These are phyloP conservation scores for Syzygium malaccense DNA, from an alignment of 441 rosid genomes.

Conservation along the genomic window DNA sequence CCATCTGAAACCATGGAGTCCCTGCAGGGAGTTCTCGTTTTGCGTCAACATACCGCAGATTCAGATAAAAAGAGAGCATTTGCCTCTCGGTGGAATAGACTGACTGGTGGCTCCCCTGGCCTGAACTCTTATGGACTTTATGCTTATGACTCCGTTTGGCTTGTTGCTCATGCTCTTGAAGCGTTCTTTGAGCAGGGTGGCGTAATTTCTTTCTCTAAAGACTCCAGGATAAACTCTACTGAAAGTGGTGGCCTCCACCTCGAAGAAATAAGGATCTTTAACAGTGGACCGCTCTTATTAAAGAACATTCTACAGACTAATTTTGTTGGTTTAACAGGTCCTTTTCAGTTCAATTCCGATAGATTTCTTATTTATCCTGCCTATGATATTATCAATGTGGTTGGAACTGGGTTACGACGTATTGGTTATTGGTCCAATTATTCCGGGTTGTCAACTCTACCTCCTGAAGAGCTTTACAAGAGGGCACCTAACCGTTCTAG, in stretches of 20 bases:
- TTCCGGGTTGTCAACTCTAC: conserved; percentile 57
- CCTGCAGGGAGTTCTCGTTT: conserved; percentile 72
- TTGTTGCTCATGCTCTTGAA: conserved; percentile 67
- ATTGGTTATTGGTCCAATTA: conserved; percentile 91
- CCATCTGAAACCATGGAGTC: conserved; percentile 49
- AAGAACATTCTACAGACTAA: conserved; percentile 45
- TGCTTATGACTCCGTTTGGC: conserved; percentile 88
- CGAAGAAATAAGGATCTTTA: conserved; percentile 59
- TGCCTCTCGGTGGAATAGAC: conserved; percentile 45
- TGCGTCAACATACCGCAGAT: conserved; percentile 78
- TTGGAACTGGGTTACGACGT: conserved; percentile 67
- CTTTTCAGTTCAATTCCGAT: conserved; percentile 43
- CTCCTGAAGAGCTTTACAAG: conserved; percentile 52
- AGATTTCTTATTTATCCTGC: conserved; percentile 54
- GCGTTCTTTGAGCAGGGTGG: conserved; percentile 71
- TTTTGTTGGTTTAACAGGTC: conserved; percentile 74
- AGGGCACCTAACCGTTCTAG: conserved; percentile 50
- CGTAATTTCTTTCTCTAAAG: conserved; percentile 61
- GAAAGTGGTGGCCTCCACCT: conserved; percentile 47
- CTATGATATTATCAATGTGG: conserved; percentile 71
- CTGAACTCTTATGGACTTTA: conserved; percentile 70
- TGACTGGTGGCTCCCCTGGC: conserved; percentile 44
- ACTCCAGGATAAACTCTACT: conserved; percentile 36
- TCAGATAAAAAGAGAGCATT: conserved; percentile 48
- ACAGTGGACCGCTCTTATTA: conserved; percentile 48